Conservation (phyloP, 306 rosid genomes). For the Myrica gale region DNA sequence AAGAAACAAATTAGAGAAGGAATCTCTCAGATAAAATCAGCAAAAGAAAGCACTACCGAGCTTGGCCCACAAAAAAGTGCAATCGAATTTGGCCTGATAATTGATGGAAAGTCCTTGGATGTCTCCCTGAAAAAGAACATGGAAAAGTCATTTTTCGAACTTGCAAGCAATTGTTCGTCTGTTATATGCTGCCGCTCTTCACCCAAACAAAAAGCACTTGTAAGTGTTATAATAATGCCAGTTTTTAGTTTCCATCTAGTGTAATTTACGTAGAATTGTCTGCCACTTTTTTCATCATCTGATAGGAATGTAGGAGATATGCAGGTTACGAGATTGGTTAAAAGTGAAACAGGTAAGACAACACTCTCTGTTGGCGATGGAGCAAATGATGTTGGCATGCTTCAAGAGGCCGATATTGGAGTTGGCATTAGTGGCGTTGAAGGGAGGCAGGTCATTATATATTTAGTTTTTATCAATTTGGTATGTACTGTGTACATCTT, state of each 20-base stretch:
- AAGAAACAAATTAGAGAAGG: slow-evolving; percentile 64
- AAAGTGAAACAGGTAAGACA: slow-evolving; percentile 64
- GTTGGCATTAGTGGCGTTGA: slow-evolving; percentile 90
- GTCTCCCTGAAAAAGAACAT: slow-evolving; percentile 50
- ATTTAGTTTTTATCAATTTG: slow-evolving; percentile 23
- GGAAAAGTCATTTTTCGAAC: slow-evolving; percentile 62
- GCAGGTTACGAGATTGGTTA: slow-evolving; percentile 82
- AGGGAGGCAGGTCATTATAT: slow-evolving; percentile 78
- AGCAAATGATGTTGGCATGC: slow-evolving; percentile 95
- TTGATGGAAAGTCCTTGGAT: slow-evolving; percentile 87
- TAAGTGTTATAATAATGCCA: slow-evolving; percentile 39
- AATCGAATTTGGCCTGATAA: slow-evolving; percentile 58
- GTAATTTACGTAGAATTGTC: not conserved
- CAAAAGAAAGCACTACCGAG: slow-evolving; percentile 36
- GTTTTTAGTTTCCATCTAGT: slow-evolving; percentile 1
- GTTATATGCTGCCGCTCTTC: slow-evolving; percentile 91
- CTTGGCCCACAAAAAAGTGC: slow-evolving; percentile 21
- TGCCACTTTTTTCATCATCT: not conserved
- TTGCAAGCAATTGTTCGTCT: slow-evolving; percentile 70
- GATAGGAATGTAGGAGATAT: slow-evolving; percentile 25
- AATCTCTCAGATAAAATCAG: slow-evolving; percentile 44
- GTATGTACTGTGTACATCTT: not conserved
- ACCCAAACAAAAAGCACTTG: slow-evolving; percentile 89
- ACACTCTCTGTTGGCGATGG: slow-evolving; percentile 84
- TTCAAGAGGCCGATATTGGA: slow-evolving; percentile 93